Conservation (phyloP, 331 rosid species). For the Phaseolus coccineus region DNA sequence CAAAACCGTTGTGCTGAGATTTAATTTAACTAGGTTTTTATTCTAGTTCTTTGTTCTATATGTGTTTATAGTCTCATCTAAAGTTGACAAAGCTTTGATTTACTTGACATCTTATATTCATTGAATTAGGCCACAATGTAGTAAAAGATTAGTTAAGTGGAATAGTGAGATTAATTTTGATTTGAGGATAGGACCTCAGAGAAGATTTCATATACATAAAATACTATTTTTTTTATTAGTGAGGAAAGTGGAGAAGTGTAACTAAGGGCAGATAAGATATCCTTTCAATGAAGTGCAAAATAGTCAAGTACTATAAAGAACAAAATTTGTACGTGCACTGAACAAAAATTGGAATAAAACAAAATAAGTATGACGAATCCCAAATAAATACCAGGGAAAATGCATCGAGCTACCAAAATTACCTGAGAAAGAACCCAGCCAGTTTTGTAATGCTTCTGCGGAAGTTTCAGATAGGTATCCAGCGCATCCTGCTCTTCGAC, state of each 20-base stretch:
- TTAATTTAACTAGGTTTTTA: not conserved
- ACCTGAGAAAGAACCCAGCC: constrained; percentile 99
- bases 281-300: not conserved
- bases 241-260: not conserved
- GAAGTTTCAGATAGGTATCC: constrained; percentile 83
- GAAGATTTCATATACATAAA: not conserved
- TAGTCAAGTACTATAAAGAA: not conserved
- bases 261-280: not conserved
- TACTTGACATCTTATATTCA: not conserved
- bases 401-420: constrained; percentile 32
- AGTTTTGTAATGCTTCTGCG: constrained; percentile 83
- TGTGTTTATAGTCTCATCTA: not conserved
- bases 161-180: not conserved
- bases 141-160: not conserved
- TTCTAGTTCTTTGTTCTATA: not conserved
- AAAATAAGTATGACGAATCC: not conserved
- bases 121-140: not conserved
- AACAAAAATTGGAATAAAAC: constrained; percentile 7
- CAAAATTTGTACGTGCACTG: constrained; percentile 9
- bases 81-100: not conserved
- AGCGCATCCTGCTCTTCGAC: constrained; percentile 80
- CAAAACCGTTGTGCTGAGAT: not conserved
- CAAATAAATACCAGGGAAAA: not conserved
- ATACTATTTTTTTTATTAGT: not conserved
- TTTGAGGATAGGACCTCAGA: not conserved